Base-by-base conservation (phyloP, 179 eudicot species). In the Vitellaria paradoxa region DNA sequence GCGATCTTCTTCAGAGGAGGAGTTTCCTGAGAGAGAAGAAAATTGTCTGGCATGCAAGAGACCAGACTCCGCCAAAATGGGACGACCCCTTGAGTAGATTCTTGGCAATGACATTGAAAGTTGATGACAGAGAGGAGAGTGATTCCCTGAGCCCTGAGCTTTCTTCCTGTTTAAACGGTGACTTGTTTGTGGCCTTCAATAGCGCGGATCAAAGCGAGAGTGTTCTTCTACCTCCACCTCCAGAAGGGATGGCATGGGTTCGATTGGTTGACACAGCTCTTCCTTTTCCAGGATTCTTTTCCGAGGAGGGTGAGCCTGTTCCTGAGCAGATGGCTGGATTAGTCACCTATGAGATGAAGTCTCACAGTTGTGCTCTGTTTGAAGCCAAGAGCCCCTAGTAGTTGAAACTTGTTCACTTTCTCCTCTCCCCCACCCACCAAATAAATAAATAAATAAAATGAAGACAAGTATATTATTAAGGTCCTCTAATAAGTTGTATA, bases 251-350 rank as follows among this genome's bases (percentile, higher is more conserved):
- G 86, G 80, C 71, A 20, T 96, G 99, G 99, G 77, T 80, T 53
- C 79, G 94, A 68, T 77, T 96, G 87, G 93, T 94, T 64, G 99
- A 96, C 81, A 96, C 99, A 2, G 87, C 89, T 15, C 94, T 89
- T 77, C 85, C 89, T 42, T 96, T 81, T 83, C 98, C 99, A 0
- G 98, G 92, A 9, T 96, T 89, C 79, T 94, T 96, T 83, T 79
- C 86, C 0, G 65, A 68, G 64, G 90, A 86, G 11, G 98, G 98
- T 55, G 81, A 89, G 40, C 88, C 88, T 18, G 70, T 89, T n/a
- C 75, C 84, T 62, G 96, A 89, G 82, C 85, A 87, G 81, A 70
- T 73, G 65, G 76, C 85, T 68, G 93, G 78, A 20, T 42, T 81
- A 20, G 75, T 85, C 47, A 78, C 79, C 10, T 94, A 96, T 72